phyloP scores from a whole-genome alignment of 2,329 filamentous ascomycete species.

The Scedosporium minutisporum region DNA sequence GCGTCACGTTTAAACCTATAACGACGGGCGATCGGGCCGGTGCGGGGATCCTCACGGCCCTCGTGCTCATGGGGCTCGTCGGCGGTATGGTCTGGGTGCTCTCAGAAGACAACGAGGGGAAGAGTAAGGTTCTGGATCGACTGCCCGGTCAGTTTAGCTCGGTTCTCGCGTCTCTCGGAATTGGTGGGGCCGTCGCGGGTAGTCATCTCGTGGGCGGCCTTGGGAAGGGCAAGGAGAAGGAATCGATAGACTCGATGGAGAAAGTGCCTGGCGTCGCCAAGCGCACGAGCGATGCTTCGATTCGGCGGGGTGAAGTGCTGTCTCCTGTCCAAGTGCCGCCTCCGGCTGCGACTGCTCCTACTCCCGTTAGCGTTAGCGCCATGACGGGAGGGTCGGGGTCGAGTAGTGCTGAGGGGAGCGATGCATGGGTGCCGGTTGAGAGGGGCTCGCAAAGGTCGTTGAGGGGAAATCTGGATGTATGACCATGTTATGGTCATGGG shows the following conservation, averaged over 20 bases:
- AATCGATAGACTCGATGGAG: background rate
- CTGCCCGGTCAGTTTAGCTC: background rate
- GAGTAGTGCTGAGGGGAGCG: background rate
- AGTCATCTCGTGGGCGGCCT: background rate
- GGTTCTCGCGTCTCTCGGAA: background rate
- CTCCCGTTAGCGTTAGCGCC: too few relatives aligned
- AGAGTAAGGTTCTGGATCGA: conserved; percentile 13
- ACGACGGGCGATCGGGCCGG: conserved; percentile 57
- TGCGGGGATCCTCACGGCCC: conserved; percentile 53
- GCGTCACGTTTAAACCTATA: conserved; percentile 18
- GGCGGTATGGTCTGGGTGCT: conserved; percentile 41
- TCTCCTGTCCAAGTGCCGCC: background rate
- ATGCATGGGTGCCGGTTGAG: background rate
- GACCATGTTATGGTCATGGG: background rate
- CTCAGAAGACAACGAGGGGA: conserved; percentile 32
- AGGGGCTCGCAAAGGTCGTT: background rate
- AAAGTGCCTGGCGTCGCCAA: background rate
- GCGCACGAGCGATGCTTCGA: background rate
- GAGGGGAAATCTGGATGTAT: background rate
- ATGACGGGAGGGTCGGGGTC: background rate
- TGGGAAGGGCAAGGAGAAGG: background rate
- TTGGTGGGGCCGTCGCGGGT: background rate
- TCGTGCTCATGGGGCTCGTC: conserved; percentile 45
- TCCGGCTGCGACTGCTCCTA: background rate
- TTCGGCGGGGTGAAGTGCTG: background rate